phyloP scores from a whole-genome alignment of 2,329 filamentous ascomycete species.

The Aspergillus intermedius region DNA sequence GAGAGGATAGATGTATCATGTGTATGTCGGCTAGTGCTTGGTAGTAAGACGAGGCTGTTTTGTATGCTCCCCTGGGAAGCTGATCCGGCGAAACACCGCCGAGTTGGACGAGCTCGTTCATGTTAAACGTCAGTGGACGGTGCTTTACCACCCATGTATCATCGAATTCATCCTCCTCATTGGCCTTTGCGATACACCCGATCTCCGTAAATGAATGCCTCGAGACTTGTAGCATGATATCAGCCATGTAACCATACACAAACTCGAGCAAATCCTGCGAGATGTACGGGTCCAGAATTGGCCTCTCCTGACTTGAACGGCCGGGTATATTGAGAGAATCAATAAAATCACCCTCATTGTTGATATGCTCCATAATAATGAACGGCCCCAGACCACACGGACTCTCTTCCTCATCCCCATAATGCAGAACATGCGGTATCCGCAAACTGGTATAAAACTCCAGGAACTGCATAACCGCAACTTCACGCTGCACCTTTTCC shows the following conservation, averaged over 20 bases:
- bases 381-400: not conserved
- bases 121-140: constrained; percentile 37
- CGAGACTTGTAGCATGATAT: constrained; percentile 34
- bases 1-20: constrained; percentile 33
- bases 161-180: not conserved
- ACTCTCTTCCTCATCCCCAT: not conserved
- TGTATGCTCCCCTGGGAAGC: constrained; percentile 15
- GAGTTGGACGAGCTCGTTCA: constrained; percentile 32
- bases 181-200: constrained; percentile 28
- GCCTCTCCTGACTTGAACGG: not conserved
- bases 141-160: constrained; percentile 17
- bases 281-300: constrained; percentile 30
- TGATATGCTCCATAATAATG: not conserved
- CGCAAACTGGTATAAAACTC: not conserved
- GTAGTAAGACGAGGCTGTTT: constrained; percentile 32
- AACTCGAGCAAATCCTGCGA: constrained; percentile 25
- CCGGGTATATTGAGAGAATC: not conserved
- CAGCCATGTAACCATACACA: constrained; percentile 37
- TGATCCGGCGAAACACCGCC: constrained; percentile 11
- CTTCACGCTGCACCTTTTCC: not conserved
- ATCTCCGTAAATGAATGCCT: constrained; percentile 30
- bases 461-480: not conserved
- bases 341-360: not conserved
- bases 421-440: not conserved
- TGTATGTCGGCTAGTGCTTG: constrained; percentile 36